Base-by-base conservation (phyloP, 164 flowering plant species). In the Santalum album region DNA sequence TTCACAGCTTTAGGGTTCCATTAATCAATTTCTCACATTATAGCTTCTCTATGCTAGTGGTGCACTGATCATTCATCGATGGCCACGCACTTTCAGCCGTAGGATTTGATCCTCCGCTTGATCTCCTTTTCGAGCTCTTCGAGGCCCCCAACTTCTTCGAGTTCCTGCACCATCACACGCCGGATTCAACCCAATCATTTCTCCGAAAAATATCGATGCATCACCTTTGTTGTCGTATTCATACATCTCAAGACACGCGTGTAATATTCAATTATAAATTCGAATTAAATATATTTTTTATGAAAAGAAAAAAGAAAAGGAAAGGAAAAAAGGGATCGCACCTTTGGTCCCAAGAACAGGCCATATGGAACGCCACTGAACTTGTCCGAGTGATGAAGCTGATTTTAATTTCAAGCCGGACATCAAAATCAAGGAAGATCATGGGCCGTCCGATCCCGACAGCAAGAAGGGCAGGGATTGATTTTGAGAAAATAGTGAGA, bases 341-440 rank as follows among this genome's bases (percentile, higher is more conserved):
- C 96, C 87, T 71, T 82, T 2, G 95, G 96, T 43, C 98, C 98
- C 20, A 91, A 62, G 70, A 91, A 91, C 75, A 91, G 53, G 44
- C 98, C 98, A 58, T 91, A 91, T 38, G 98, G 98, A 17, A 91
- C 92, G 18, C 98, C 98, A 1, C 77, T 26, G 69, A 87, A 87
- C 57, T 88, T 91, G 14, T 84, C 96, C 34, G 90, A 70, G 71
- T 88, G 98, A 61, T 91, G 98, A 16, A 91, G 73, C 98, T 91
- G 65, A 12, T 9, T 6, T 15, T n/a, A n/a, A n/a, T n/a, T n/a
- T n/a, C 21, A 48, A 65, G 49, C 43, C 49, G 57, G 12, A 60
- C 54, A 72, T 16, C 60, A 63, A 58, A 27, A 61, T 47, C 57
- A 56, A 52, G 53, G 23, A 27, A 59, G 49, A 66, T 59, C 54